Conservation (phyloP, 805 yeast species). For the Teunomyces funiuensis region DNA sequence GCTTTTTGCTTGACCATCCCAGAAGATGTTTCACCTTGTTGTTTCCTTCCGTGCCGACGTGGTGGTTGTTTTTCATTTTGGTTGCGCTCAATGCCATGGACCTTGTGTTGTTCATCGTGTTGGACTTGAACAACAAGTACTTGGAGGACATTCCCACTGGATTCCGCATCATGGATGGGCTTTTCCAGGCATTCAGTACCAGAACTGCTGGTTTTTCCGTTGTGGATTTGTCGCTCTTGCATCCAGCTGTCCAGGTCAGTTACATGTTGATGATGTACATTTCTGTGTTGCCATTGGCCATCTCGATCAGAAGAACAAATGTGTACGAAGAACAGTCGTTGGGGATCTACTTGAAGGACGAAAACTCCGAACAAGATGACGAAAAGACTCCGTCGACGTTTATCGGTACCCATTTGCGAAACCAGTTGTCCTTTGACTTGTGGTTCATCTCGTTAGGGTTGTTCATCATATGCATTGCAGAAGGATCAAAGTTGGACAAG, state of each 20-base stretch:
- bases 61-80: slow-evolving; percentile 86
- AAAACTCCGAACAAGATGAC: slow-evolving; percentile 24
- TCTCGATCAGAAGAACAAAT: slow-evolving; percentile 92
- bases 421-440: slow-evolving; percentile 88
- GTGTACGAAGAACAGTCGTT: slow-evolving; percentile 96
- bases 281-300: slow-evolving; percentile 93
- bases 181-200: slow-evolving; percentile 88
- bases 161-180: slow-evolving; percentile 72
- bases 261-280: slow-evolving; percentile 98
- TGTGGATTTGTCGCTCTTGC: slow-evolving; percentile 65
- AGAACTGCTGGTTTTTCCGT: slow-evolving; percentile 92
- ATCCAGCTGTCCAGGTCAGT: slow-evolving; percentile 90
- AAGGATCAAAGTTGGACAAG: slow-evolving; percentile 58
- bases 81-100: slow-evolving; percentile 74
- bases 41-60: slow-evolving; percentile 90
- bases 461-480: slow-evolving; percentile 84
- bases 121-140: slow-evolving; percentile 58
- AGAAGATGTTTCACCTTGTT: slow-evolving; percentile 92
- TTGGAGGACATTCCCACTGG: slow-evolving; percentile 62
- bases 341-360: slow-evolving; percentile 69
- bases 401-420: slow-evolving; percentile 83
- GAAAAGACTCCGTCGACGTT: slow-evolving; percentile 56
- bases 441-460: slow-evolving; percentile 91
- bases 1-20: slow-evolving; percentile 90
- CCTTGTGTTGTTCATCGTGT: slow-evolving; percentile 71